Evolutionary conservation across 345 rosid species (phyloP), one percentile per base, ranked within the genome.

Genomic region (Dovyalis caffra): DNA sequence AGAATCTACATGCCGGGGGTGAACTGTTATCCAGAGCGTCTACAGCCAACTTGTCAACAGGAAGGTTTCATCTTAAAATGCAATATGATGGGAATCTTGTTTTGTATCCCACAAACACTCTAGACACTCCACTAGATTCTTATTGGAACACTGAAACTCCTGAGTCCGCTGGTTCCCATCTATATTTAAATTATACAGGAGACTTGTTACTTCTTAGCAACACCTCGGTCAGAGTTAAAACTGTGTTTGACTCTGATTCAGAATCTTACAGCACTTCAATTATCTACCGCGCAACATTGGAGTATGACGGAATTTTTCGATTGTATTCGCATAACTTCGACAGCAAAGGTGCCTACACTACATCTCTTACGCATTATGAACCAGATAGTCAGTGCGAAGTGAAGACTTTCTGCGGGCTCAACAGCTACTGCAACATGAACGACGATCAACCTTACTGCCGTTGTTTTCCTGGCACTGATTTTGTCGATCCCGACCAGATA

Each of bases 381-480:
- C 33, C 18, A 1, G 0, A 0, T 16, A 32, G 0, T 64, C 32
- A 56, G 10, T 61, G 76, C 23, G 32, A 47, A n/a, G 76, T 47
- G 68, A 63, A n/a, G 14, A 6, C 33, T 14, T 68, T 15, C 32
- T 75, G 73, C 29, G 78, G 73, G 3, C 32, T 61, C 28, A 76
- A 76, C 58, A 76, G 78, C 73, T 76, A 16, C n/a, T 76, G 78
- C 73, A 61, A 49, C 20, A 16, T 32, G 18, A 68, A 58, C 32
- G 68, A 68, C 16, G 1, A 3, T 1, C 60, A 75, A 33, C 78
- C 78, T 26, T 1, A 18, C 57, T 75, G 78, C n/a, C 35, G 2
- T 12, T 68, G 78, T 68, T 61, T 75, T 58, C 73, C 68, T 38
- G 78, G 78, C 37, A 37, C 62, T 58, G 78, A 28, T 75, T 60